Conservation (phyloP, 306 rosid species). For the Medicago truncatula region MtrunA17r5.0-ANR NC_053043.1:8090001-8090500, state of each 20-base stretch:
- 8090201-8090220: too few species aligned
- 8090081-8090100: not conserved
- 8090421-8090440: slow-evolving; percentile 8
- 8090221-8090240: not conserved
- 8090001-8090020: too few species aligned
- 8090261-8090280: not conserved
- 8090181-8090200: too few species aligned
- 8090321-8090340: not conserved
- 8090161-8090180: too few species aligned
- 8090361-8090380: not conserved
- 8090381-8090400: not conserved
- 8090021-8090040: too few species aligned
- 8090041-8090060: not conserved
- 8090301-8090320: not conserved
- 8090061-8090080: not conserved
- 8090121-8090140: not conserved
- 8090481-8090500: not conserved
- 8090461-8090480: slow-evolving; percentile 14
- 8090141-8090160: too few species aligned
- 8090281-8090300: not conserved
- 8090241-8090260: not conserved
- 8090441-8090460: not conserved
- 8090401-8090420: not conserved
- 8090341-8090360: not conserved
- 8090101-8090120: not conserved